Base-by-base conservation (phyloP, 345 rosid genomes). In the Aquilaria yunnanensis region DNA sequence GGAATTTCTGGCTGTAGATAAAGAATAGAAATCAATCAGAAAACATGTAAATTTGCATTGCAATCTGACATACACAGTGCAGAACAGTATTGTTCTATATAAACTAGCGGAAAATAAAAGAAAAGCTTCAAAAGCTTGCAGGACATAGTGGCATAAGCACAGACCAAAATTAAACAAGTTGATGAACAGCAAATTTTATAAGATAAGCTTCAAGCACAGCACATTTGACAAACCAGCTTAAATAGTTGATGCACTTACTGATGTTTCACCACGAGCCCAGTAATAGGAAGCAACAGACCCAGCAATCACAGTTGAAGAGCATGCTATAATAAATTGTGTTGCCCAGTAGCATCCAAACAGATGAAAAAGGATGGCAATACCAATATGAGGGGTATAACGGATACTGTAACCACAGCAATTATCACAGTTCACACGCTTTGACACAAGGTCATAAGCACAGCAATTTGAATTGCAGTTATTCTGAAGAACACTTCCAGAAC, bases 301-400 rank as follows among this genome's bases (percentile, higher is more conserved):
- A 1, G 97, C 96, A 64, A 94, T 85, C 61, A 94, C 93, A 9
- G 97, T 86, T 9, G 95, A 81, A 2, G 99, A 88, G 76, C 83
- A 74, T 9, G 96, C 92, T 5, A 90, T 75, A 64, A 94, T 78
- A 77, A 88, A 94, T 67, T 94, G 95, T 10, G 99, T 94, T 63
- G 90, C 97, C 99, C 97, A 94, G 59, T 83, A 94, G 66, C 97
- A 78, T n/a, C 99, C 99, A 61, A 90, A 83, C 29, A 94, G 81
- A 74, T 90, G 99, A 80, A 94, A 94, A 68, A 94, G 82, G 71
- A 94, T 85, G 52, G 95, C 87, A 65, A 90, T 57, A 46, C 89
- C 81, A 58, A 94, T 86, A 75, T 94, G 97, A 62, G 99, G 99
- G 69, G 97, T 94, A 73, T 94, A 90, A 72, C 53, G 85, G 73